These are phyloP conservation scores for Ceratocystis destructans DNA, from an alignment of 2,329 filamentous ascomycete species.

Conservation along the genomic window DNA sequence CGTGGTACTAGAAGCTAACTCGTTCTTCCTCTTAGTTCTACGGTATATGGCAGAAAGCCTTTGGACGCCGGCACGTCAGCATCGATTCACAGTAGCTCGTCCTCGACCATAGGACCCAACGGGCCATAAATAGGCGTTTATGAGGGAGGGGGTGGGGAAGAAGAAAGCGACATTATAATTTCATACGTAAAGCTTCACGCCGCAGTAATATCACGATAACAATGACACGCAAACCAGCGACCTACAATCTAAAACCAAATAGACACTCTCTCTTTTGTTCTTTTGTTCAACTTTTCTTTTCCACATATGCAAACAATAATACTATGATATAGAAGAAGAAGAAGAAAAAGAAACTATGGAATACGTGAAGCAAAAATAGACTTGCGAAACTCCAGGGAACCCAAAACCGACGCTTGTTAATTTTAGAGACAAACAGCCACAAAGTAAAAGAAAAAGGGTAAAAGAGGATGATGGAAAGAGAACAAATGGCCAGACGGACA, in stretches of 20 bases:
- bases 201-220: slow-evolving; percentile 8
- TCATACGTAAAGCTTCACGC: not conserved
- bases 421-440: slow-evolving; percentile 9
- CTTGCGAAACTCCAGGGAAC: slow-evolving; percentile 5
- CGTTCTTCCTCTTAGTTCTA: not conserved
- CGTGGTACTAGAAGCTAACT: not conserved
- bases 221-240: slow-evolving; percentile 8
- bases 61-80: not conserved
- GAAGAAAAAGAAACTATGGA: not conserved
- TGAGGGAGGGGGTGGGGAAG: not conserved
- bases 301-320: not conserved
- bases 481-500: not conserved
- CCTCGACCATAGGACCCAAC: slow-evolving; percentile 9
- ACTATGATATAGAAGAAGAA: not conserved
- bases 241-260: not conserved
- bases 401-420: slow-evolving; percentile 16
- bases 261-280: not conserved
- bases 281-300: not conserved
- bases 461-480: not conserved
- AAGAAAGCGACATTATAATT: not conserved
- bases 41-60: slow-evolving; percentile 14
- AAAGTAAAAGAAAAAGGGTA: not conserved
- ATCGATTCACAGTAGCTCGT: slow-evolving; percentile 4
- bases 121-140: not conserved
- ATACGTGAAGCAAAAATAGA: not conserved